Evolutionary conservation across 306 rosid species (phyloP).

Genomic region (Cucurbita argyrosperma): DNA sequence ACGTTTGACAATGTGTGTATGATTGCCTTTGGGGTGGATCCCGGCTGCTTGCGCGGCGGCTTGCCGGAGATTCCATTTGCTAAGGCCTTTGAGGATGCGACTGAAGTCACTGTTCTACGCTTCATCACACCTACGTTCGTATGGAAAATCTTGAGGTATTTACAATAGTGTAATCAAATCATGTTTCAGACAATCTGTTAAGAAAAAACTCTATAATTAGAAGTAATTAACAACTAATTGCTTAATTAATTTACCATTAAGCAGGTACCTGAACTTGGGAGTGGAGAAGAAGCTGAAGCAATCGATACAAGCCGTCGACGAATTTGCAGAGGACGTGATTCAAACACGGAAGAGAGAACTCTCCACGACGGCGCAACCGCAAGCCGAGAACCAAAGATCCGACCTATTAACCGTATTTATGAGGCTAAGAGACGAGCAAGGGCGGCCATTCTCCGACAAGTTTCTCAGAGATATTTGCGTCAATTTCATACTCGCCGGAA

Average conservation of each 20-base stretch:
- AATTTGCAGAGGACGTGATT: conserved; percentile 67
- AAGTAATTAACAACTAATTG: not conserved
- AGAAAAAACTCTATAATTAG: not conserved
- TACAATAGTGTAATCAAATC: not conserved
- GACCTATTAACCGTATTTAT: conserved; percentile 65
- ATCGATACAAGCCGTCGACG: conserved; percentile 51
- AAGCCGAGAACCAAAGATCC: conserved; percentile 9
- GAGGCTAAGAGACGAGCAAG: conserved; percentile 56
- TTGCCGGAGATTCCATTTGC: conserved; percentile 67
- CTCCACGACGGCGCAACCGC: not conserved
- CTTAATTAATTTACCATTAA: not conserved
- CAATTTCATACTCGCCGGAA: conserved; percentile 78
- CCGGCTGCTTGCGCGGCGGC: conserved; percentile 51
- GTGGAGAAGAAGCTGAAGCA: conserved; percentile 39
- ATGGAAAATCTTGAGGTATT: conserved; percentile 58
- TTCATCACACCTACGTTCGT: conserved; percentile 45
- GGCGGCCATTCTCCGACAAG: conserved; percentile 49
- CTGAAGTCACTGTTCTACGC: conserved; percentile 56
- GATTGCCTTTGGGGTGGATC: conserved; percentile 90
- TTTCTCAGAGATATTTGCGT: conserved; percentile 88
- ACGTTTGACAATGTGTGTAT: conserved; percentile 87
- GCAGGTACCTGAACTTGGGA: conserved; percentile 41
- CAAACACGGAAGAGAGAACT: conserved; percentile 56
- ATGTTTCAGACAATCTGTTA: not conserved
- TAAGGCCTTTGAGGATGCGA: conserved; percentile 76